Percentiles rank a stretch among this genome's conserved stretches.
These are phyloP conservation scores for Pneumocystis murina DNA, from an alignment of 1,139 yeast genomes.

Conservation along the genomic window DNA sequence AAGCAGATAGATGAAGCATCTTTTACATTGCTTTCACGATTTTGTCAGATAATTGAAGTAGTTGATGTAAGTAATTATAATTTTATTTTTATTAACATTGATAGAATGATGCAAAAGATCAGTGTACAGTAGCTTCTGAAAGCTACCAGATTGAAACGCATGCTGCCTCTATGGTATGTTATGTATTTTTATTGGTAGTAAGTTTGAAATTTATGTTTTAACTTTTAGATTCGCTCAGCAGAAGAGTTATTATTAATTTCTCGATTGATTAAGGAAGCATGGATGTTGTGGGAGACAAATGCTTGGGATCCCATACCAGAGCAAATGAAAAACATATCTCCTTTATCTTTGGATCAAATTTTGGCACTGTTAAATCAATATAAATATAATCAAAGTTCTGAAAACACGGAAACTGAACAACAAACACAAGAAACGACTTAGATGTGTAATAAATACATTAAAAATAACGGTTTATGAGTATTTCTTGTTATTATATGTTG, in stretches of 20 bases:
- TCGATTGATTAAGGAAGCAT: background rate
- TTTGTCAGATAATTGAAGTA: background rate
- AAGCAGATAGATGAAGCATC: background rate
- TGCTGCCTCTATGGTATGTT: background rate
- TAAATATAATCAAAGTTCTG: background rate
- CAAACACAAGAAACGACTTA: background rate
- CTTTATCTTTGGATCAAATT: background rate
- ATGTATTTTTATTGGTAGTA: background rate
- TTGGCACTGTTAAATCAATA: background rate
- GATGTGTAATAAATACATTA: background rate
- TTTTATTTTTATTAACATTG: background rate
- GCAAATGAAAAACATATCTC: background rate
- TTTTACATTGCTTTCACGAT: background rate
- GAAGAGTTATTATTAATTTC: background rate
- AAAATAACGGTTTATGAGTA: background rate
- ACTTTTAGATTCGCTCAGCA: background rate
- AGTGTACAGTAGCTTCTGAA: background rate
- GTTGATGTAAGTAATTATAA: background rate
- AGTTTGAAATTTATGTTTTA: background rate
- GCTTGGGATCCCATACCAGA: background rate
- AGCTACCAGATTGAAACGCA: background rate
- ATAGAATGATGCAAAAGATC: background rate
- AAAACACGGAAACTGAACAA: background rate
- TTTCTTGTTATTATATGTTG: background rate
- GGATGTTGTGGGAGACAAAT: background rate